phyloP scores from a whole-genome alignment of 441 rosid species.

The Melastoma candidum region DNA sequence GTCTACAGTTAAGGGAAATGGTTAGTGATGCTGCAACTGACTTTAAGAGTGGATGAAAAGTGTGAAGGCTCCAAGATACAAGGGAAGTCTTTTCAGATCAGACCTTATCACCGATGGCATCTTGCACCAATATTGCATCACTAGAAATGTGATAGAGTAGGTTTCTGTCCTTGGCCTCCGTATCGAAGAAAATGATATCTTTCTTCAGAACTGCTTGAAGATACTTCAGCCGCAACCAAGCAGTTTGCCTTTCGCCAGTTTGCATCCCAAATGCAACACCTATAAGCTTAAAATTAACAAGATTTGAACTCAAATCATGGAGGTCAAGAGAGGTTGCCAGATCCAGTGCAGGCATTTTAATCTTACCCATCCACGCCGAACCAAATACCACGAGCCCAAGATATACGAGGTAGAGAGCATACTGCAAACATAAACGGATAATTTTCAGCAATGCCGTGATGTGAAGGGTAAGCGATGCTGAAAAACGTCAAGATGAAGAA shows the following conservation, averaged over 20 bases:
- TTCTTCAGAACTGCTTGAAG: constrained; percentile 49
- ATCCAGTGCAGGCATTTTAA: background rate
- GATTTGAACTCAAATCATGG: constrained; percentile 6
- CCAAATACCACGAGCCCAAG: constrained; percentile 43
- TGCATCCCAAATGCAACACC: constrained; percentile 75
- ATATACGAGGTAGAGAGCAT: constrained; percentile 63
- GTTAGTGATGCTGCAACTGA: constrained; percentile 8
- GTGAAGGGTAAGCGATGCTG: no score
- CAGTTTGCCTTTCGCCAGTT: constrained; percentile 82
- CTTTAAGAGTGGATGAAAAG: background rate
- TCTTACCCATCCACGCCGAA: constrained; percentile 69
- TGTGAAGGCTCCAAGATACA: background rate
- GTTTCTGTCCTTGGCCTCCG: constrained; percentile 62
- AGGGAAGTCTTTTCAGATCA: background rate
- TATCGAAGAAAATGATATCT: constrained; percentile 65
- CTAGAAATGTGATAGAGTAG: constrained; percentile 66
- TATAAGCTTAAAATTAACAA: constrained; percentile 17
- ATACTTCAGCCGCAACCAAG: constrained; percentile 55
- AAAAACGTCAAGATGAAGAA: background rate
- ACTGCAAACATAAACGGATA: constrained; percentile 23
- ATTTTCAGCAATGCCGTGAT: background rate
- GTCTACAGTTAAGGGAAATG: constrained; percentile 35
- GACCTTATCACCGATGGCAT: constrained; percentile 90
- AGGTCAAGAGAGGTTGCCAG: background rate
- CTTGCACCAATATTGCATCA: constrained; percentile 74